Evolutionary conservation across 192 early-diverging fungal genomes (phyloP).

Genomic region (Backusella morwellensis): DNA sequence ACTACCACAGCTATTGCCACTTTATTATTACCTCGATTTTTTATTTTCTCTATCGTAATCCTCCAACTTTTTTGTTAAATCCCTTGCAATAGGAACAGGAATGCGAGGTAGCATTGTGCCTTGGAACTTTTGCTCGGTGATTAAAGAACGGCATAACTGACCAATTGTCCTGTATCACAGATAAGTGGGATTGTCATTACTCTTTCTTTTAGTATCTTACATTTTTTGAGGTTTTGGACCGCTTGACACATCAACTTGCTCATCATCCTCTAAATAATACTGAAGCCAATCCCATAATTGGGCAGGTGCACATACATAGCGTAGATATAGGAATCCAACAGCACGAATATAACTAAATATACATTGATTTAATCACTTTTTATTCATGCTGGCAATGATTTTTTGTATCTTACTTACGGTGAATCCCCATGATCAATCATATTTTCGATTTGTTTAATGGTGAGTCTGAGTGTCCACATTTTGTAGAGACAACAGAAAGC

Average conservation of each 20-base stretch:
- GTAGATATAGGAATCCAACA: conserved; percentile 77
- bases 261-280: conserved; percentile 76
- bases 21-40: not conserved
- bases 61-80: conserved; percentile 64
- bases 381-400: not conserved
- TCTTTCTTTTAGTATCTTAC: conserved; percentile 34
- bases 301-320: conserved; percentile 76
- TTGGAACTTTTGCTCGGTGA: conserved; percentile 75
- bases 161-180: conserved; percentile 65
- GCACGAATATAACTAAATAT: conserved; percentile 65
- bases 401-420: conserved; percentile 49
- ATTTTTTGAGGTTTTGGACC: conserved; percentile 55
- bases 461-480: conserved; percentile 75
- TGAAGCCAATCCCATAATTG: conserved; percentile 81
- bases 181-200: not conserved
- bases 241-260: conserved; percentile 60
- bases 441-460: conserved; percentile 73
- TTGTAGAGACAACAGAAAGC: conserved; percentile 85
- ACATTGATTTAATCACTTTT: not conserved
- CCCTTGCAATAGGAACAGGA: conserved; percentile 76
- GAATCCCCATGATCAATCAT: conserved; percentile 75
- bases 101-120: conserved; percentile 83
- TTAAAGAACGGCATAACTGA: conserved; percentile 57
- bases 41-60: conserved; percentile 38
- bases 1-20: no score